Conservation (phyloP, 108 stramenopile genomes). For the Fragilaria crotonensis region DNA sequence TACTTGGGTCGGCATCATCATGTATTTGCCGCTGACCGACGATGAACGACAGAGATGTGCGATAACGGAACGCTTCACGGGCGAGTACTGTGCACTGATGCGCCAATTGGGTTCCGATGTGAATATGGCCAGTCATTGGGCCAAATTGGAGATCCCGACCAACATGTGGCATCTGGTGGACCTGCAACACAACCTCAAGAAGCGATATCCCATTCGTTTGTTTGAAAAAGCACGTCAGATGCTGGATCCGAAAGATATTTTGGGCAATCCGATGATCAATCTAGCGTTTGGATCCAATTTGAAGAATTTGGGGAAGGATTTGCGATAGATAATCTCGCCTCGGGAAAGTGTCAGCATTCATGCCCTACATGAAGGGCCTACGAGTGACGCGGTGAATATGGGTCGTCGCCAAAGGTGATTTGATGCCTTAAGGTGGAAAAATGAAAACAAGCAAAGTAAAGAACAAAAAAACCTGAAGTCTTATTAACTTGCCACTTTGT, state of each 20-base stretch:
- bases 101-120: slow-evolving; percentile 48
- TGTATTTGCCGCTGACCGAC: slow-evolving; percentile 86
- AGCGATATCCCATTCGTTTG: slow-evolving; percentile 42
- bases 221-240: slow-evolving; percentile 56
- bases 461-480: too few species aligned
- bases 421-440: too few species aligned
- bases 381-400: too few species aligned
- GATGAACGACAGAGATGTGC: slow-evolving; percentile 69
- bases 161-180: slow-evolving; percentile 35
- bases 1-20: slow-evolving; percentile 91
- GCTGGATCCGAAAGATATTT: slow-evolving; percentile 69
- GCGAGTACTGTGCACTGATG: slow-evolving; percentile 67
- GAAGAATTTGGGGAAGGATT: too few species aligned
- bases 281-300: too few species aligned
- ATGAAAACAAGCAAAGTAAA: too few species aligned
- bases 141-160: slow-evolving; percentile 80
- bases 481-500: too few species aligned
- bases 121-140: slow-evolving; percentile 87
- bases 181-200: slow-evolving; percentile 27
- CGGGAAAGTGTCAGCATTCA: too few species aligned
- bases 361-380: too few species aligned
- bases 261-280: too few species aligned
- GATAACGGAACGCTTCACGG: slow-evolving; percentile 77
- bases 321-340: too few species aligned
- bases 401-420: too few species aligned